Conservation (phyloP, 1,284 basidiomycete species). For the Fomitopsis pinicola region DNA sequence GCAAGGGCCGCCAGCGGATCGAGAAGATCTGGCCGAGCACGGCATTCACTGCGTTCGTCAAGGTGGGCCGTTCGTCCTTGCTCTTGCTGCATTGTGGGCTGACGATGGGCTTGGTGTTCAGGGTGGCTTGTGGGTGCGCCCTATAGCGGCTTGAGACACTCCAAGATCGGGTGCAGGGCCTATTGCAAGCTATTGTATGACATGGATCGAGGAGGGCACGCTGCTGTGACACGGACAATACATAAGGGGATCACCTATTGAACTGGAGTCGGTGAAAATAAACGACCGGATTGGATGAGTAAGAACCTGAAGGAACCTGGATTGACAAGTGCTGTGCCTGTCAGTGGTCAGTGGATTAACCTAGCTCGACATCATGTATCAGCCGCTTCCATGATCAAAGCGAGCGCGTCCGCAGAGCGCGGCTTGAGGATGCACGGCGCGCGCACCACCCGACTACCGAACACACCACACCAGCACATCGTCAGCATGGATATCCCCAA, state of each 20-base stretch:
- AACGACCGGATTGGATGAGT: too few relatives aligned
- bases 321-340: too few relatives aligned
- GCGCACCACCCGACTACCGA: not conserved
- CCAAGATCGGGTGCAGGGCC: not conserved
- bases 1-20: conserved; percentile 7
- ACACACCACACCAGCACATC: not conserved
- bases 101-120: not conserved
- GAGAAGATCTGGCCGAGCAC: conserved; percentile 9
- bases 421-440: not conserved
- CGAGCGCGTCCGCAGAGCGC: not conserved
- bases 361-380: not conserved
- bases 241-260: too few relatives aligned
- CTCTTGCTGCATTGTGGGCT: not conserved
- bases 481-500: not conserved
- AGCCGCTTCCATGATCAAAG: not conserved
- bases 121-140: not conserved
- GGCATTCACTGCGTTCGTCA: conserved; percentile 6
- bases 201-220: not conserved
- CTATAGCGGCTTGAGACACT: not conserved
- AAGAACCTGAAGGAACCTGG: too few relatives aligned
- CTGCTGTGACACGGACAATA: not conserved
- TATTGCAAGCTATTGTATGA: too few relatives aligned
- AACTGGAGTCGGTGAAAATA: too few relatives aligned
- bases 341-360: too few relatives aligned
- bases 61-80: not conserved